Conservation (phyloP, 805 yeast species). For the Monosporozyma aerobia region DNA sequence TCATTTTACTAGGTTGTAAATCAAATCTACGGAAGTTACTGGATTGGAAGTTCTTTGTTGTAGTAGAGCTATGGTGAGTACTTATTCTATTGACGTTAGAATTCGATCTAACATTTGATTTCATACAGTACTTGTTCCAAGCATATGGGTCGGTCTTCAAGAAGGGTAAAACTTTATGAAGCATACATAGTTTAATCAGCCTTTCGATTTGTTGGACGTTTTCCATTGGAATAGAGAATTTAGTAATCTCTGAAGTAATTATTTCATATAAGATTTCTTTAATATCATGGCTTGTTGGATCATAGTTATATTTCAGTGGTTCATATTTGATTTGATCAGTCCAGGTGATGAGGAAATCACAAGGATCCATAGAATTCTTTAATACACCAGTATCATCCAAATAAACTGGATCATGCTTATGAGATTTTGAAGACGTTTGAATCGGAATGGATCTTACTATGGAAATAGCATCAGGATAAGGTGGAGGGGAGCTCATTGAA, state of each 20-base stretch:
- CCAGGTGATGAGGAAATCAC: constrained; percentile 45
- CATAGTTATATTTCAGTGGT: background rate
- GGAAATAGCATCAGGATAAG: constrained; percentile 35
- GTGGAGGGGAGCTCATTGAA: constrained; percentile 47
- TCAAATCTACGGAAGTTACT: constrained; percentile 77
- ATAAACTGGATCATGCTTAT: constrained; percentile 4
- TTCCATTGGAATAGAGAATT: background rate
- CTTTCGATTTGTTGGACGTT: constrained; percentile 9
- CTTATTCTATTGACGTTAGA: background rate
- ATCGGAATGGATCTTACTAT: constrained; percentile 25
- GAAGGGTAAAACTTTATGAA: constrained; percentile 33
- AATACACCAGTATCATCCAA: constrained; percentile 35
- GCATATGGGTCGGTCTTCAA: constrained; percentile 32
- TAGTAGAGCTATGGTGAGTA: background rate
- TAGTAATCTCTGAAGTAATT: background rate
- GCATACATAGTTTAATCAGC: constrained; percentile 15
- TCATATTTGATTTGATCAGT: constrained; percentile 33
- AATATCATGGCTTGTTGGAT: background rate
- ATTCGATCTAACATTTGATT: background rate
- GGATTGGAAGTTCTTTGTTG: constrained; percentile 35
- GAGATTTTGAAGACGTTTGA: background rate
- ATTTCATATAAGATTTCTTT: background rate
- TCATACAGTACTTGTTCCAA: constrained; percentile 12
- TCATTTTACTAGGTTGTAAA: constrained; percentile 66
- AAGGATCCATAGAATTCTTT: constrained; percentile 45